These are phyloP conservation scores for Syzygium jambos DNA, from an alignment of 345 rosid species.

Conservation along the genomic window DNA sequence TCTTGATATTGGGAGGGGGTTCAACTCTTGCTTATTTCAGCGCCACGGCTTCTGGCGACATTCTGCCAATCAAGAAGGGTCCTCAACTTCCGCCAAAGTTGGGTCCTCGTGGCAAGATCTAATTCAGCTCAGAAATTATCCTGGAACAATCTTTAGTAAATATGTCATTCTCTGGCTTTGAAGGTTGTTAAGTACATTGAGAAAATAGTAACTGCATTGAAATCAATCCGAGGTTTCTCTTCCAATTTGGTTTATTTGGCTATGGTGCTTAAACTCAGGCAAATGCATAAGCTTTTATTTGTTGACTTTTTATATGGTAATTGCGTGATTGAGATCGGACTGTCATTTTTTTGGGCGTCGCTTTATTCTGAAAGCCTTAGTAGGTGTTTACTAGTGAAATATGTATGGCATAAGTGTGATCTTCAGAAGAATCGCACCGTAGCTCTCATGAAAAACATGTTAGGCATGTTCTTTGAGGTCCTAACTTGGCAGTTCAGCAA, in stretches of 20 bases:
- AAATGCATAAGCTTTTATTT: background rate
- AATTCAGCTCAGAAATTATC: conserved; percentile 5
- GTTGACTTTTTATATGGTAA: background rate
- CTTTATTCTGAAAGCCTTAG: background rate
- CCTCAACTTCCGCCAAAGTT: conserved; percentile 89
- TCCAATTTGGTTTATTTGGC: background rate
- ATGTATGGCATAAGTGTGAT: background rate
- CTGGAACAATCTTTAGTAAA: background rate
- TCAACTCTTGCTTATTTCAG: conserved; percentile 61
- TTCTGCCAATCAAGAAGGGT: conserved; percentile 87
- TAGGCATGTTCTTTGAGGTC: background rate
- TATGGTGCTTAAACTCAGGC: background rate
- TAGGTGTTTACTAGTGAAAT: background rate
- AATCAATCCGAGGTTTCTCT: background rate
- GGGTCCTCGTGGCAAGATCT: conserved; percentile 91
- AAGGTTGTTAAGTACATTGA: background rate
- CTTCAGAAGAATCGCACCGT: background rate
- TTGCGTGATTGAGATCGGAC: background rate
- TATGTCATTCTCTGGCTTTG: conserved; percentile 14
- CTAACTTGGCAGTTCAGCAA: background rate
- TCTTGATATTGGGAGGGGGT: conserved; percentile 84
- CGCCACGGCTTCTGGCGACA: conserved; percentile 55
- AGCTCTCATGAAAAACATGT: background rate
- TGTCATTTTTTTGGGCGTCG: background rate
- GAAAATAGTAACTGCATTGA: background rate